Conservation (phyloP, 2,329 filamentous ascomycete species). For the Fusarium euwallaceae region DNA sequence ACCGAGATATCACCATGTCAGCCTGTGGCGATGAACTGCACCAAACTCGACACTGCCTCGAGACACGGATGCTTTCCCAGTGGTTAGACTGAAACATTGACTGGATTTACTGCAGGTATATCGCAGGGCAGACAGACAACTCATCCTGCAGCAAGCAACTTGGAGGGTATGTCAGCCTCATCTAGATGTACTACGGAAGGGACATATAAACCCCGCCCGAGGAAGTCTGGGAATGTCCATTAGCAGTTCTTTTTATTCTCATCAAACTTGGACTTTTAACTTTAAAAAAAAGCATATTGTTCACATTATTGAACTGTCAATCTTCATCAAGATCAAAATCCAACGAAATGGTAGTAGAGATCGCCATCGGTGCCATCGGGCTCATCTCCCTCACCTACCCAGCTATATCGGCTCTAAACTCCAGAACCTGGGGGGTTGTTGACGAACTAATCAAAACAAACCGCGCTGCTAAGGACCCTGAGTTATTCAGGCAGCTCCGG, state of each 20-base stretch:
- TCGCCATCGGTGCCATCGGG: not conserved
- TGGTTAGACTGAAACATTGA: not conserved
- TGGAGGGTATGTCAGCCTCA: not conserved
- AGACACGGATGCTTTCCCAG: not conserved
- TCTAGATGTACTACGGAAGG: not conserved
- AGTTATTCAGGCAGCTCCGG: not conserved
- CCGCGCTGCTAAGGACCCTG: not conserved
- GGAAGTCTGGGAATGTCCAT: not conserved
- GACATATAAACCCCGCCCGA: not conserved
- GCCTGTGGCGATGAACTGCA: not conserved
- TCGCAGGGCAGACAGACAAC: not conserved
- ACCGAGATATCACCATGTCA: not conserved
- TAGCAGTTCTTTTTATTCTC: not conserved
- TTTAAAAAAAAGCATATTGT: not conserved
- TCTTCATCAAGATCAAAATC: not conserved
- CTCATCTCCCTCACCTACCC: not conserved
- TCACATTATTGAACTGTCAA: not conserved
- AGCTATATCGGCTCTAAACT: not conserved
- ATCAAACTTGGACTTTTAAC: not conserved
- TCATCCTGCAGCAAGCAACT: not conserved
- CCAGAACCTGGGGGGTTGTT: not conserved
- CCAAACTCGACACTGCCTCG: not conserved
- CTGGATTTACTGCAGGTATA: not conserved
- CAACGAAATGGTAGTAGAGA: not conserved
- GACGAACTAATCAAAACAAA: not conserved